phyloP scores from a whole-genome alignment of 306 rosid species.

The Vicia villosa region DNA sequence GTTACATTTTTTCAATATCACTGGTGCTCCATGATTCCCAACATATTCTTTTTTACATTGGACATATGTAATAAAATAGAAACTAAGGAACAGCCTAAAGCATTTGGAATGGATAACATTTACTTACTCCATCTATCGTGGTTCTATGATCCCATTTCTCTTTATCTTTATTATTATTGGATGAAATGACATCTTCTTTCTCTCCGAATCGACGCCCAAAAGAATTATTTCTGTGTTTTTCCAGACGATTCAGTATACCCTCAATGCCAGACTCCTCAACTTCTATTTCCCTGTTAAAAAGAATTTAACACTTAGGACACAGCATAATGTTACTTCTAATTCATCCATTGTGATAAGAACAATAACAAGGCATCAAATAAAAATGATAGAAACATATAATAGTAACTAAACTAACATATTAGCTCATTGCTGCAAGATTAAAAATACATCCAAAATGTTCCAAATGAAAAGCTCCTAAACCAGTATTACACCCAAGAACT shows the following conservation, averaged over 20 bases:
- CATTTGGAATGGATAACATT: slow-evolving; percentile 14
- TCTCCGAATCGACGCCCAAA: slow-evolving; percentile 47
- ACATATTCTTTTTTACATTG: background rate
- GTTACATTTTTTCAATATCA: background rate
- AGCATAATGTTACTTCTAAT: background rate
- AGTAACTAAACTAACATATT: slow-evolving; percentile 3
- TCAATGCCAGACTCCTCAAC: slow-evolving; percentile 72
- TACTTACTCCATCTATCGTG: slow-evolving; percentile 55
- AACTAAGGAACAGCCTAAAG: slow-evolving; percentile 13
- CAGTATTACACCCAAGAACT: background rate
- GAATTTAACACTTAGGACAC: slow-evolving; percentile 14
- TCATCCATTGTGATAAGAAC: slow-evolving; percentile 28
- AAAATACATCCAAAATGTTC: background rate
- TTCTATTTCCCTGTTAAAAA: slow-evolving; percentile 52
- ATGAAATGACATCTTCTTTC: slow-evolving; percentile 40
- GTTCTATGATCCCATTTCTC: slow-evolving; percentile 44
- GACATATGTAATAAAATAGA: slow-evolving; percentile 11
- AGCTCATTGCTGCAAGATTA: slow-evolving; percentile 22
- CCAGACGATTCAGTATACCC: slow-evolving; percentile 87
- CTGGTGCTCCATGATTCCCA: slow-evolving; percentile 8
- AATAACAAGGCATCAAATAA: background rate
- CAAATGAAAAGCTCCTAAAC: background rate
- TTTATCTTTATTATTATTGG: slow-evolving; percentile 25
- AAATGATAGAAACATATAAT: background rate
- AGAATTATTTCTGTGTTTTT: slow-evolving; percentile 59